phyloP scores from a whole-genome alignment of 2,329 filamentous ascomycete species.

The Macroventuria anomochaeta region DNA sequence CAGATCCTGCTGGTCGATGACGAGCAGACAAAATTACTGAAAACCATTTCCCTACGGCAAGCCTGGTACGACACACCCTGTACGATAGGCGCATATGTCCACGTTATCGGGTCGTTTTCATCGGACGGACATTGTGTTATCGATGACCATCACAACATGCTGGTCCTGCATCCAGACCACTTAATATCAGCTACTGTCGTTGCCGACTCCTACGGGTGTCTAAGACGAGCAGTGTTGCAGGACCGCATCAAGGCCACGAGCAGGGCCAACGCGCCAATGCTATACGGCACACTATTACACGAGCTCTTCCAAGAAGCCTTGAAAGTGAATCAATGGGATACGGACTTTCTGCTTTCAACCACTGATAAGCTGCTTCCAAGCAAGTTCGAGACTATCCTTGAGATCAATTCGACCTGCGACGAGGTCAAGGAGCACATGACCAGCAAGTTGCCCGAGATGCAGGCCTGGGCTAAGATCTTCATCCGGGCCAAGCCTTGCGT shows the following conservation, averaged over 20 bases:
- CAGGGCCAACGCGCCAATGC: conserved; percentile 77
- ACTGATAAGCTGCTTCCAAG: conserved; percentile 74
- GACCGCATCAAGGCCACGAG: conserved; percentile 92
- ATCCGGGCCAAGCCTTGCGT: conserved; percentile 73
- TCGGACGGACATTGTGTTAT: conserved; percentile 75
- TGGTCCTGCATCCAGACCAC: conserved; percentile 94
- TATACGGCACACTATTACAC: conserved; percentile 93
- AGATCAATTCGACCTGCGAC: conserved; percentile 76
- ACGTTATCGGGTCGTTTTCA: conserved; percentile 82
- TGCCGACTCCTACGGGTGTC: conserved; percentile 93
- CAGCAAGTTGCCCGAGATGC: conserved; percentile 82
- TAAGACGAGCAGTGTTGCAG: conserved; percentile 88
- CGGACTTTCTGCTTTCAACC: conserved; percentile 67
- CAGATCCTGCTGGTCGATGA: conserved; percentile 83
- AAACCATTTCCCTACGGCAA: conserved; percentile 77
- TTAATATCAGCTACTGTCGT: conserved; percentile 93
- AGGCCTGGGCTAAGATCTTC: conserved; percentile 83
- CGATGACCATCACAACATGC: conserved; percentile 80
- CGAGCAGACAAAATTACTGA: conserved; percentile 71
- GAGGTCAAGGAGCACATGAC: conserved; percentile 80
- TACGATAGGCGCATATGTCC: conserved; percentile 76
- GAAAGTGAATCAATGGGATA: conserved; percentile 81
- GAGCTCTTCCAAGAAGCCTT: conserved; percentile 94
- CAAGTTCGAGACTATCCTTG: conserved; percentile 88
- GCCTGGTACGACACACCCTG: conserved; percentile 87